Percentiles rank a stretch among this genome's conserved stretches.
Evolutionary conservation across 371 early-diverging fungal genomes (phyloP).

Genomic region (Mortierella sp.): DNA sequence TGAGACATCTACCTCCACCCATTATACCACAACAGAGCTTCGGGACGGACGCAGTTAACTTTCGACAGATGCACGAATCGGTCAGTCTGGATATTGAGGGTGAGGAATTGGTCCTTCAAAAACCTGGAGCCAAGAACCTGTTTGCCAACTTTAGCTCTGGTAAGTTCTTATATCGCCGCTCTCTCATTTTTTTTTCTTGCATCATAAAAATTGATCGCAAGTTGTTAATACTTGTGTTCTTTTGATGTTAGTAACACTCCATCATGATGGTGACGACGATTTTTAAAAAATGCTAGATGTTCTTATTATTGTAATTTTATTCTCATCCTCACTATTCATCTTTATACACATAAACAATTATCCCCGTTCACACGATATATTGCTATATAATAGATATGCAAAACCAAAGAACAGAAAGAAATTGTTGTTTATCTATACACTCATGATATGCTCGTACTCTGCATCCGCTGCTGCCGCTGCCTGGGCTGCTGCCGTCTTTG

Average conservation of each 20-base stretch:
- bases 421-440: conserved; percentile 4
- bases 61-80: conserved; percentile 75
- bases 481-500: conserved; percentile 22
- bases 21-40: conserved; percentile 84
- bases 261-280: conserved; percentile 75
- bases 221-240: background rate
- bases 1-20: conserved; percentile 89
- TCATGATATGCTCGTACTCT: background rate
- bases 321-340: too few species aligned
- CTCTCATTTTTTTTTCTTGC: conserved; percentile 9
- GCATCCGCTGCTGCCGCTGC: conserved; percentile 20
- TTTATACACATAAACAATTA: too few species aligned
- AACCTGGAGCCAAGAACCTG: conserved; percentile 60
- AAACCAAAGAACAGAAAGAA: background rate
- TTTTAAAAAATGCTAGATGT: too few species aligned
- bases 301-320: too few species aligned
- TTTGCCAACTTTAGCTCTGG: conserved; percentile 79
- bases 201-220: background rate
- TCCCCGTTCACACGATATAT: too few species aligned
- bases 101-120: conserved; percentile 46
- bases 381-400: too few species aligned
- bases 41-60: conserved; percentile 76
- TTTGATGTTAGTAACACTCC: conserved; percentile 65
- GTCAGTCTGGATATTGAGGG: conserved; percentile 72
- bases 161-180: conserved; percentile 50